Base-by-base conservation (phyloP, 805 yeast genomes). In the Lachancea lanzarotensis region DNA sequence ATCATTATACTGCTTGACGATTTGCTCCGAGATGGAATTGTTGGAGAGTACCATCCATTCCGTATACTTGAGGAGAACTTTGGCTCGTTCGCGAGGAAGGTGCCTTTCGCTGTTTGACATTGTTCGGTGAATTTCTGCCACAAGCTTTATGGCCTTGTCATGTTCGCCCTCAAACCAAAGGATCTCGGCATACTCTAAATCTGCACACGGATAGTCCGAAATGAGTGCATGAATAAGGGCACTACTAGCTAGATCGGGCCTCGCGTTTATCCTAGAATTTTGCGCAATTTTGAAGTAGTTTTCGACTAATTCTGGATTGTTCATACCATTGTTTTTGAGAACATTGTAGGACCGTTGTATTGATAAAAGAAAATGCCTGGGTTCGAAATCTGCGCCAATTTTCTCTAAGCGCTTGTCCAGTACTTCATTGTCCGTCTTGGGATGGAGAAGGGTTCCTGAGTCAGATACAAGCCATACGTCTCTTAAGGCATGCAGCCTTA, bases 121-220 rank as follows among this genome's bases (percentile, higher is more conserved):
- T 43, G 45, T 54, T 17, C 53, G 50, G 35, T 61, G 52, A 4
- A 63, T 63, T 40, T 63, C 68, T 36, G 57, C 73, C 31, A 86
- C 67, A 7, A 78, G 70, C 42, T 83, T 80, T 36, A 91, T 72
- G 0, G 98, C 98, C 52, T 88, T 82, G 19, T 89, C 76, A 48
- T 79, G 86, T 50, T 88, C 95, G 1, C 95, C 96, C 57, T 85
- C 87, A 3, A 80, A 82, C 97, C 98, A 91, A 33, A 88, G 63
- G 8, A 93, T 71, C 46, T 84, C 81, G 0, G 96, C 82, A 61
- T 84, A 82, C 59, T 89, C 95, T 33, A 84, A 64, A 47, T 81
- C 82, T 6, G 84, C 81, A 19, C 69, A 68, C 6, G 64, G 57
- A 25, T 69, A 65, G 1, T 56, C 52, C 35, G 50, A 52, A 19